Evolutionary conservation across 2,329 filamentous ascomycete genomes (phyloP), one percentile per base, ranked within the genome.

Genomic region (Diaporthe velutina): DNA sequence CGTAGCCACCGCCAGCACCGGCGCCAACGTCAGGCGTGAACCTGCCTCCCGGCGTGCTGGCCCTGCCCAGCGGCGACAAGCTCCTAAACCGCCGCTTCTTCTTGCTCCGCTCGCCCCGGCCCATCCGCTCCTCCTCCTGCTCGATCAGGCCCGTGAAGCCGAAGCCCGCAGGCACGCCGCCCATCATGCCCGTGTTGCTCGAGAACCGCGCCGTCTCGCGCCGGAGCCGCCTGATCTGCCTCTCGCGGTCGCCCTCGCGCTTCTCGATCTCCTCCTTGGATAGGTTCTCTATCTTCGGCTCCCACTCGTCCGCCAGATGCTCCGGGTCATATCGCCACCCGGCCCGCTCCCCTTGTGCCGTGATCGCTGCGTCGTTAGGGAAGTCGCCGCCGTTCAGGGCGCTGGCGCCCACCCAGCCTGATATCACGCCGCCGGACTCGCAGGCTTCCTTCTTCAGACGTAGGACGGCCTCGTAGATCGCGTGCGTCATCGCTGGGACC

Each of bases 181-280:
- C 93, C 5, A 93, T 87, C 88, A 97, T 95, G 74, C 94, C 94
- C 0, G 94, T 90, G 30, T 93, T 97, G 58, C 94, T 96, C 74
- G 94, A 97, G 83, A 98, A 98, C 35, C 95, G 90, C 1, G 96
- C 96, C 13, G 96, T 98, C 83, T 99, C 97, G 81, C 97, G 90
- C 73, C 97, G 90, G 77, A 98, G 85, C 75, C 97, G 90, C 74
- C 97, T 90, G 52, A 98, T 93, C 83, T 98, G 95, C 73, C 97
- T 89, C 84, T 99, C 97, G 55, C 97, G 91, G 81, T 99, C 97
- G 70, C 95, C 95, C 83, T 99, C 97, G 38, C 97, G 91, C 86
- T 98, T 98, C 84, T 99, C 97, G 71, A 99, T 98, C 81, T 99
- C 97, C 79, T 99, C 97, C 79, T 98, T 98, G 52, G 93, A 96